Evolutionary conservation across 1,284 basidiomycete genomes (phyloP).

Genomic region (Sporisorium graminicola): DNA sequence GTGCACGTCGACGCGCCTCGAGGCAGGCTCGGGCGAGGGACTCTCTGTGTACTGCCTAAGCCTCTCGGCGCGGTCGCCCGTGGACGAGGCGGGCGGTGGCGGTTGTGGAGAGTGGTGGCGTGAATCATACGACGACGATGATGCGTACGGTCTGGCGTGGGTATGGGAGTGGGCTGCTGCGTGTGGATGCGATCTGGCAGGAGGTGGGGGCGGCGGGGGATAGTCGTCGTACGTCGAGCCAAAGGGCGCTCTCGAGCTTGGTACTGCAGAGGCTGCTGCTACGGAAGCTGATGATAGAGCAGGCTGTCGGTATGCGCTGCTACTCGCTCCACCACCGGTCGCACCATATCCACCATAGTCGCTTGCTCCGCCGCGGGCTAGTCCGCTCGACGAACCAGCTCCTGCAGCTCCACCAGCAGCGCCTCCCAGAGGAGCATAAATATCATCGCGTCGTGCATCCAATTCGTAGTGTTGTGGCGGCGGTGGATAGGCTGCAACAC

Average conservation of each 20-base stretch:
- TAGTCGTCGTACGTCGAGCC: constrained; percentile 33
- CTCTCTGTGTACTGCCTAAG: constrained; percentile 50
- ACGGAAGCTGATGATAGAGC: background rate
- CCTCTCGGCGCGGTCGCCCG: constrained; percentile 37
- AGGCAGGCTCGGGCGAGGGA: constrained; percentile 33
- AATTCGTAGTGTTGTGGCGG: constrained; percentile 30
- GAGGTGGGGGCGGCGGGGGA: constrained; percentile 32
- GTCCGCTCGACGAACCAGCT: constrained; percentile 6
- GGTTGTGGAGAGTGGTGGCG: constrained; percentile 34
- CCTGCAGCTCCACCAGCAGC: background rate
- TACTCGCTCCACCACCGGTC: background rate
- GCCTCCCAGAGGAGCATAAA: constrained; percentile 4
- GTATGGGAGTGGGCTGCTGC: constrained; percentile 6
- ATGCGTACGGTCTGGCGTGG: constrained; percentile 17
- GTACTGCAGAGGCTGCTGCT: background rate
- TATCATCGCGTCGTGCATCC: constrained; percentile 16
- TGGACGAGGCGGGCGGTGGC: constrained; percentile 20
- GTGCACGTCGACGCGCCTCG: constrained; percentile 7
- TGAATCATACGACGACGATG: constrained; percentile 27
- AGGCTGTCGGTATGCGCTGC: constrained; percentile 12
- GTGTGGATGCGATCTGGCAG: constrained; percentile 17
- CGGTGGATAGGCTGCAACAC: constrained; percentile 24
- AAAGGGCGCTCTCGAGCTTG: constrained; percentile 15
- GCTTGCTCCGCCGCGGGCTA: background rate
- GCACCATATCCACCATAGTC: constrained; percentile 10